These are phyloP conservation scores for Alternaria consortialis DNA, from an alignment of 2,329 filamentous ascomycete genomes.

Conservation along the genomic window DNA sequence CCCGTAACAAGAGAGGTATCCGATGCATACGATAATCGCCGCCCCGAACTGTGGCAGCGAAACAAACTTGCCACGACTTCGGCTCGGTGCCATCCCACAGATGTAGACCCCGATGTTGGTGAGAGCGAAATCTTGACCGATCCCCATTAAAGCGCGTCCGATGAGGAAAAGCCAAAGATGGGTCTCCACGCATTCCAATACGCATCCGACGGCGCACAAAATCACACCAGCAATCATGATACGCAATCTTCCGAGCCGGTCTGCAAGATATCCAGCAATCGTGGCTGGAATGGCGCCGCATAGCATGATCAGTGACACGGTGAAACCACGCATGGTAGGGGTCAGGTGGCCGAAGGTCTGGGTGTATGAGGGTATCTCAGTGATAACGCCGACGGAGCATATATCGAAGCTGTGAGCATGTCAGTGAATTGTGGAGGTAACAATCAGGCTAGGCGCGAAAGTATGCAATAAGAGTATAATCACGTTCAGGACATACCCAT, in stretches of 20 bases:
- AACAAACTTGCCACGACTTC: not conserved
- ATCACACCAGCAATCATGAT: not conserved
- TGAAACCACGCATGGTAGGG: not conserved
- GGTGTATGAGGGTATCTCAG: not conserved
- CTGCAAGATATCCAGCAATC: not conserved
- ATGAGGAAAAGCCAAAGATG: not conserved
- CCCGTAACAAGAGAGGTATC: not conserved
- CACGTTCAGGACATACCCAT: not conserved
- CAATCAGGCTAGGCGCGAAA: too few relatives aligned
- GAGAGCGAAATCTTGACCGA: not conserved
- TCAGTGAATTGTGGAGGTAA: too few relatives aligned
- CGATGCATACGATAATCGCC: not conserved
- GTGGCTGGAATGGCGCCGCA: not conserved
- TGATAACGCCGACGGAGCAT: not conserved
- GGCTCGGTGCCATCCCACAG: not conserved
- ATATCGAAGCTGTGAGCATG: not conserved
- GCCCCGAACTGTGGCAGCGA: not conserved
- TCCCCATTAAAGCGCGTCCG: not conserved
- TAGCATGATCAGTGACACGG: not conserved
- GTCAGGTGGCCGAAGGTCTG: not conserved
- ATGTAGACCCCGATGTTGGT: not conserved
- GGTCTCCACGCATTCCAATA: not conserved
- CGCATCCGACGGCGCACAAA: not conserved
- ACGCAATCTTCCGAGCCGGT: not conserved
- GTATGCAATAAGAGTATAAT: too few relatives aligned